Conservation (phyloP, 2,329 filamentous ascomycete genomes). For the Torrubiellomyces zombiae region DNA sequence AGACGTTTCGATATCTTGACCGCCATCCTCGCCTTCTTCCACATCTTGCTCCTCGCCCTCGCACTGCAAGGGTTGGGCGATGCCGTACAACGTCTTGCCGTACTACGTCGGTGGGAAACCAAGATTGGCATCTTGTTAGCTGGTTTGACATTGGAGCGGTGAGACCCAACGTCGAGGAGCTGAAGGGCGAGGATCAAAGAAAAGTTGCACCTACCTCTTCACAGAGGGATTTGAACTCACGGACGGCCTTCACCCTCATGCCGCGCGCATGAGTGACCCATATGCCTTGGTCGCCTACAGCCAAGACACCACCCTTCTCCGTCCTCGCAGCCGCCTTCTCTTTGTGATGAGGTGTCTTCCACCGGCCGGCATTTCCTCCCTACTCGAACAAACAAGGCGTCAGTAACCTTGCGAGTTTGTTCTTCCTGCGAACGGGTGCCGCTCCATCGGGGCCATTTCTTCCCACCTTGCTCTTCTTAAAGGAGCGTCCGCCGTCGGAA, state of each 20-base stretch:
- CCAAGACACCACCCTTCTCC: slow-evolving; percentile 30
- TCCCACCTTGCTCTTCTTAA: slow-evolving; percentile 25
- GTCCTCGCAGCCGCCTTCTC: slow-evolving; percentile 26
- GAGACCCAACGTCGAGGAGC: too few species aligned
- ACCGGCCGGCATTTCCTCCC: slow-evolving; percentile 38
- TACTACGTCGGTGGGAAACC: too few species aligned
- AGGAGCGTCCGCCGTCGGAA: slow-evolving; percentile 9
- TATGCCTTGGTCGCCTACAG: slow-evolving; percentile 55
- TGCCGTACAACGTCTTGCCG: slow-evolving; percentile 42
- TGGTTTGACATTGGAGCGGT: too few species aligned
- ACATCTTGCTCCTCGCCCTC: slow-evolving; percentile 14
- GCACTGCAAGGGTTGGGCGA: slow-evolving; percentile 21
- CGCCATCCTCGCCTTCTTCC: slow-evolving; percentile 25
- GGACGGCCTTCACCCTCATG: slow-evolving; percentile 52
- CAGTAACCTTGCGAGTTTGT: too few species aligned
- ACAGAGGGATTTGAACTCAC: slow-evolving; percentile 50
- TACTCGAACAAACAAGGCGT: slow-evolving; percentile 9
- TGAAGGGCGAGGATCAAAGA: too few species aligned
- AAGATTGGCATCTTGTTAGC: slow-evolving; percentile 4
- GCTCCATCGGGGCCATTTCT: too few species aligned
- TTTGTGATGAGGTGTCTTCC: slow-evolving; percentile 44
- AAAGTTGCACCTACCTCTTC: slow-evolving; percentile 47
- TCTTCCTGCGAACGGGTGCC: too few species aligned
- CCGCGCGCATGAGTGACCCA: slow-evolving; percentile 64
- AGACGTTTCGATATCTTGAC: slow-evolving; percentile 53